Conservation (phyloP, 2,329 filamentous ascomycete species). For the Trichoderma cornu-damae region DNA sequence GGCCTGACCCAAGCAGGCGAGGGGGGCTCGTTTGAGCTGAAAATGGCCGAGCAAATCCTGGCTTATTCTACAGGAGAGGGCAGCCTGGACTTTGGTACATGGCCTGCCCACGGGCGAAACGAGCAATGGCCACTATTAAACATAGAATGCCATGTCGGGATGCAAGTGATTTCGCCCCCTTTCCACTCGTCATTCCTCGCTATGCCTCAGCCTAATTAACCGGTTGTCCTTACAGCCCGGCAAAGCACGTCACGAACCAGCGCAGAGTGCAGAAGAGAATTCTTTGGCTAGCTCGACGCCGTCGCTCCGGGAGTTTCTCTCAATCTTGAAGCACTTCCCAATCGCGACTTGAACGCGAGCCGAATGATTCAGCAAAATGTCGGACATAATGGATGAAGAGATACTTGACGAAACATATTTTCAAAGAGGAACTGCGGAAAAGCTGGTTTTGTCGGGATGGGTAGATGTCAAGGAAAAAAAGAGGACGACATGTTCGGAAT, state of each 20-base stretch:
- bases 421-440: too few species aligned
- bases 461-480: too few species aligned
- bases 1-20: not conserved
- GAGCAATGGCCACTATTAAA: not conserved
- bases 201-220: not conserved
- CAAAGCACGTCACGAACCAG: not conserved
- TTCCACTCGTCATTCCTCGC: not conserved
- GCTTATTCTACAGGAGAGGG: constrained; percentile 6
- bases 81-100: not conserved
- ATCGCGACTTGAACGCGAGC: too few species aligned
- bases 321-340: not conserved
- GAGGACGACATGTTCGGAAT: too few species aligned
- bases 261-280: not conserved
- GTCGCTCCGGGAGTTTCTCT: not conserved
- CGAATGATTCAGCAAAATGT: too few species aligned
- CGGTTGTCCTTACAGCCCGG: not conserved
- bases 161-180: not conserved
- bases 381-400: too few species aligned
- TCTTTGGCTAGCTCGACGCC: not conserved
- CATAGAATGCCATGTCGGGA: not conserved
- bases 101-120: not conserved
- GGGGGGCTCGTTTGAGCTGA: not conserved
- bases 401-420: too few species aligned
- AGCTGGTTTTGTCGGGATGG: too few species aligned
- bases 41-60: not conserved